A percentile compares a stretch with the other conserved stretches of the same genome.
Evolutionary conservation across 1,284 basidiomycete species (phyloP).

Genomic region (Mycosarcoma mackinlayi): DNA sequence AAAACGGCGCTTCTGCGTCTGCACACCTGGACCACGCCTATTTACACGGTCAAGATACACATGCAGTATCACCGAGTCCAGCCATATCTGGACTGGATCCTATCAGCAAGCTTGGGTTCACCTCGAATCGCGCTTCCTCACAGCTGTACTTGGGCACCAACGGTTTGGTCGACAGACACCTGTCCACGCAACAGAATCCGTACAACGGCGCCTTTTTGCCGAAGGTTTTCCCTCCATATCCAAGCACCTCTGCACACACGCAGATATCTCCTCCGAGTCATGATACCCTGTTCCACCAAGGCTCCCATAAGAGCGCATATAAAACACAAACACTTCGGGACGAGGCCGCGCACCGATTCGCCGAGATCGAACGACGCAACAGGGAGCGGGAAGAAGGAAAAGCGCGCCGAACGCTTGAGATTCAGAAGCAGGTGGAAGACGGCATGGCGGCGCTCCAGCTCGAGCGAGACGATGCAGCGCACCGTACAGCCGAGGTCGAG

Average conservation of each 20-base stretch:
- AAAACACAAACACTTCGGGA: neutral
- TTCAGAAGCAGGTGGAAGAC: slow-evolving; percentile 27
- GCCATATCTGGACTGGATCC: slow-evolving; percentile 27
- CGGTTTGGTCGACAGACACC: neutral
- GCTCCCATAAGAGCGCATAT: neutral
- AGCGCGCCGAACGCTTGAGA: slow-evolving; percentile 14
- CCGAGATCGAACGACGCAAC: slow-evolving; percentile 39
- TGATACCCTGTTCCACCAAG: neutral
- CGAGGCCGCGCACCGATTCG: slow-evolving; percentile 17
- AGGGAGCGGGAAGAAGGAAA: slow-evolving; percentile 23
- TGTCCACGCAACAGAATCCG: neutral
- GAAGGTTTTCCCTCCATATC: neutral
- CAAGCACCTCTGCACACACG: neutral
- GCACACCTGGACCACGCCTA: neutral
- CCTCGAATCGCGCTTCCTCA: slow-evolving; percentile 10
- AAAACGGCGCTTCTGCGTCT: neutral
- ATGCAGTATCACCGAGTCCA: slow-evolving; percentile 1
- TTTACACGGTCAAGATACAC: neutral
- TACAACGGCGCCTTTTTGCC: neutral
- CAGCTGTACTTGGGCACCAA: neutral
- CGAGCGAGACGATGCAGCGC: slow-evolving; percentile 21
- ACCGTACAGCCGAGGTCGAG: slow-evolving; percentile 20
- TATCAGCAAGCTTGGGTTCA: slow-evolving; percentile 30
- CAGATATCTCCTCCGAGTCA: neutral
- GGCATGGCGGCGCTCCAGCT: slow-evolving; percentile 23